These are phyloP conservation scores for Penicillium sp. DNA, from an alignment of 2,329 filamentous ascomycete species.

Conservation along the genomic window DNA sequence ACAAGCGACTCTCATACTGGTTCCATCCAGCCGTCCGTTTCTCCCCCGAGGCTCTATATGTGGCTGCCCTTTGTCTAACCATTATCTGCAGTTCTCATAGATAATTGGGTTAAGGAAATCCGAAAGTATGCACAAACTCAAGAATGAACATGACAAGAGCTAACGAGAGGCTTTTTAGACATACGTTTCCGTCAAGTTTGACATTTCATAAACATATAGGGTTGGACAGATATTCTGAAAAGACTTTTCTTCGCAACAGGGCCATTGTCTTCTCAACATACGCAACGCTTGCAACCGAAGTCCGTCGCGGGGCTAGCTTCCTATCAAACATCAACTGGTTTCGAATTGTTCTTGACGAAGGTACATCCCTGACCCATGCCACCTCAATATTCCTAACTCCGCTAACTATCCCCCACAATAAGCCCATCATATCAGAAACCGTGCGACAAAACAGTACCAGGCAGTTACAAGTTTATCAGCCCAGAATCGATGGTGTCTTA, in stretches of 20 bases:
- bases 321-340: constrained; percentile 50
- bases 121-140: not conserved
- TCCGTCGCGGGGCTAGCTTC: constrained; percentile 35
- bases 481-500: constrained; percentile 57
- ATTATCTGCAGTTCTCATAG: not conserved
- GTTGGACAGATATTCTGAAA: not conserved
- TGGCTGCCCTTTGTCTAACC: not conserved
- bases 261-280: not conserved
- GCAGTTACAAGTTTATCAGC: constrained; percentile 50
- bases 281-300: not conserved
- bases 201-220: not conserved
- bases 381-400: too few species aligned
- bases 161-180: not conserved
- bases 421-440: constrained; percentile 59
- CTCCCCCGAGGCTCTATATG: not conserved
- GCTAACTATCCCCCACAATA: too few species aligned
- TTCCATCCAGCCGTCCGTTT: constrained; percentile 52
- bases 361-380: constrained; percentile 26
- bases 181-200: not conserved
- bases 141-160: too few species aligned
- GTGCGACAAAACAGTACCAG: constrained; percentile 50
- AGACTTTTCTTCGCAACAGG: not conserved
- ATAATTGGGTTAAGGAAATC: constrained; percentile 1
- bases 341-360: constrained; percentile 53
- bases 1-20: constrained; percentile 43